Base-by-base conservation (phyloP, 2,329 filamentous ascomycete species). In the Fusarium papillatum region DNA sequence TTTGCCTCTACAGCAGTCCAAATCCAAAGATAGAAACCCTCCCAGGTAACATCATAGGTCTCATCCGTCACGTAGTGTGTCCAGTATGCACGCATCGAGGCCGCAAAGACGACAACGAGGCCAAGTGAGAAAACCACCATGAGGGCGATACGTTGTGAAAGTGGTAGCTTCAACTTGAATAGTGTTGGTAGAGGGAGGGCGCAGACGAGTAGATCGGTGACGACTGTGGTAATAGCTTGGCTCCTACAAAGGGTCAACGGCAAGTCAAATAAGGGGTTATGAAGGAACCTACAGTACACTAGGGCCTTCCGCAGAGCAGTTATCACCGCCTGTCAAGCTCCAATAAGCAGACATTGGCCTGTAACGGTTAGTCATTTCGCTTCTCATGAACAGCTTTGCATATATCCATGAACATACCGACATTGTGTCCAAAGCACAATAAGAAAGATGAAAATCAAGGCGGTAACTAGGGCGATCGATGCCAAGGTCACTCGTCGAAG, bases 1-100 rank as follows among this genome's bases (percentile, higher is more conserved):
- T 86, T 85, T 2, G 83, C 84, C 69, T 86, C 85, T 26, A 86
- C 81, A 4, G 85, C 83, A 1, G 84, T 85, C 84, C 85, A 86
- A 36, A 85, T 83, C 85, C 85, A 86, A 22, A 86, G 77, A 17
- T 84, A 74, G 57, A 84, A 84, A 1, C 84, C 83, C 10, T 85
- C 74, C 84, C 85, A 86, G 4, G 84, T 86, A 0, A 86, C 81
- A 70, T 86, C 85, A 74, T 84, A 86, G 2, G 83, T 84, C 39
- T 80, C 53, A 36, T 80, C 72, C 8, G 83, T 81, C 13, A 85
- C 83, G 60, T 80, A 77, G 62, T 82, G 77, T 24, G 83, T 77
- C 80, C 82, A 86, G 69, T 85, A 86, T 5, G 81, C 80, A 3
- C 85, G 80, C 79, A 85, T 79, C 38, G 80, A 79, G 17, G 82